These are phyloP conservation scores for Cryptomeria japonica DNA, from an alignment of 75 land plant species.

Conservation along the genomic window DNA sequence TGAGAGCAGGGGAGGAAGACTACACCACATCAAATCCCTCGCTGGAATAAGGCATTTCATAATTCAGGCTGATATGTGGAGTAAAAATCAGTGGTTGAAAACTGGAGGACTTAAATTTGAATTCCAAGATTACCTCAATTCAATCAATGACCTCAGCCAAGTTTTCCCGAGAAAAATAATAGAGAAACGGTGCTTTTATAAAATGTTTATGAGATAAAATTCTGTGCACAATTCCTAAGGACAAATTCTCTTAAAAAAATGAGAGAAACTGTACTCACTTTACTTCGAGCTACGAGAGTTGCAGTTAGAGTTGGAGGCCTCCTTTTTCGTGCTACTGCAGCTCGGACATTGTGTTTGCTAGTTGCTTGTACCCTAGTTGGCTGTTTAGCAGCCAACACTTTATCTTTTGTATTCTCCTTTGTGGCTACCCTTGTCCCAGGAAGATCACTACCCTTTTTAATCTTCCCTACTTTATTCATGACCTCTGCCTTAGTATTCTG, in stretches of 20 bases:
- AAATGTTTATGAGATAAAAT: not conserved
- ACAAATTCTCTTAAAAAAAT: not conserved
- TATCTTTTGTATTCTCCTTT: not conserved
- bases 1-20: too few species aligned
- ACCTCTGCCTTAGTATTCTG: not conserved
- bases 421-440: not conserved
- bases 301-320: conserved; percentile 21
- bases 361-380: not conserved
- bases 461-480: not conserved
- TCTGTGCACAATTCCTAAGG: not conserved
- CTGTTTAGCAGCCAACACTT: not conserved
- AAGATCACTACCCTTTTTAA: not conserved
- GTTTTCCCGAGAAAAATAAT: not conserved
- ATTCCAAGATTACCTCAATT: not conserved
- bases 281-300: conserved; percentile 36
- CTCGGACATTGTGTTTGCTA: not conserved
- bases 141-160: not conserved
- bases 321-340: not conserved
- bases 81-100: not conserved
- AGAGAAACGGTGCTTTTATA: not conserved
- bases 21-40: not conserved
- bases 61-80: not conserved
- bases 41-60: not conserved
- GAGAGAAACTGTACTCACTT: conserved; percentile 16
- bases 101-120: not conserved